Percentiles rank a stretch among this genome's conserved stretches.
These are phyloP conservation scores for Solanum hybrid DNA, from an alignment of 305 asterid species.

Conservation along the genomic window DNA sequence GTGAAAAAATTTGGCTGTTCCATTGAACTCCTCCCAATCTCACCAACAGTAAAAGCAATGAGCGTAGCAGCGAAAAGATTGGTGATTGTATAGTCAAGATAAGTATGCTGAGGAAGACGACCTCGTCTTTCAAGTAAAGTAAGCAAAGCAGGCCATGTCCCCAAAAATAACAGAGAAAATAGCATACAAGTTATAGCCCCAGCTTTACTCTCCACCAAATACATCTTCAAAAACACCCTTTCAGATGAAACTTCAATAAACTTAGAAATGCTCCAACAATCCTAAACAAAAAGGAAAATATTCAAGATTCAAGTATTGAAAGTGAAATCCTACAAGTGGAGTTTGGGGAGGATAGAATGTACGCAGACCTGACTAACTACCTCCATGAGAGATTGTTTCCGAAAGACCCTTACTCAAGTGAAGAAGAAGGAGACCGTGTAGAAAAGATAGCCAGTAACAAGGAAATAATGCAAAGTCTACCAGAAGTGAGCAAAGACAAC, in stretches of 20 bases:
- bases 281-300: conserved; percentile 16
- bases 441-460: not conserved
- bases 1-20: conserved; percentile 50
- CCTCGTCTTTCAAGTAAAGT: conserved; percentile 39
- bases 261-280: conserved; percentile 20
- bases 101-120: conserved; percentile 69
- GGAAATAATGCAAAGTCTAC: not conserved
- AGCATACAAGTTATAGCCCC: conserved; percentile 45
- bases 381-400: not conserved
- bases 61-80: conserved; percentile 69
- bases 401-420: too few species aligned
- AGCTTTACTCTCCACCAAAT: conserved; percentile 46
- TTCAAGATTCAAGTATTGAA: not conserved
- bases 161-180: conserved; percentile 29
- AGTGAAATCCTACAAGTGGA: not conserved
- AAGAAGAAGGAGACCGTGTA: not conserved
- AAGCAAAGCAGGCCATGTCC: conserved; percentile 51
- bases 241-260: conserved; percentile 15
- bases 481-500: not conserved
- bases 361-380: not conserved
- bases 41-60: conserved; percentile 80
- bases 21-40: conserved; percentile 33
- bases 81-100: conserved; percentile 77
- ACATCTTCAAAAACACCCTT: conserved; percentile 42
- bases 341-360: too few species aligned